Percentiles rank a stretch among this genome's conserved stretches.
phyloP scores from a whole-genome alignment of 2,329 filamentous ascomycete genomes.

The Penicillium olsonii region DNA sequence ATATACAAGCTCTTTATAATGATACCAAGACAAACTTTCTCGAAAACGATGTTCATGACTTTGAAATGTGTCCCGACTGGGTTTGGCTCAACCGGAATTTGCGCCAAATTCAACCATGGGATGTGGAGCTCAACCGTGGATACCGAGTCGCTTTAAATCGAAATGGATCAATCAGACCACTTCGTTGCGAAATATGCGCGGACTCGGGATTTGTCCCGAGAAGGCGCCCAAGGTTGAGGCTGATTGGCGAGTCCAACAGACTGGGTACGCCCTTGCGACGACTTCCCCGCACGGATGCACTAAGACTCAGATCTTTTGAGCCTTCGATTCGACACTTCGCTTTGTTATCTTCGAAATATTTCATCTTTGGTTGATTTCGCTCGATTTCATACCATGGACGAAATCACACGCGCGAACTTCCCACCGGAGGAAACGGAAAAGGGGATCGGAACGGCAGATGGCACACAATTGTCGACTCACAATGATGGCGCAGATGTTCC shows the following conservation, averaged over 20 bases:
- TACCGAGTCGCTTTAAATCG: too few relatives aligned
- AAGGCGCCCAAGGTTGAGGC: too few relatives aligned
- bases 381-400: slow-evolving; percentile 7
- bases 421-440: slow-evolving; percentile 4
- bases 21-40: too few relatives aligned
- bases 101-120: not conserved
- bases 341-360: not conserved
- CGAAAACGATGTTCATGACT: not conserved
- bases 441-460: not conserved
- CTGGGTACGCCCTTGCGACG: not conserved
- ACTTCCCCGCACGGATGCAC: slow-evolving; percentile 1
- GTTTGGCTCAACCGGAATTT: not conserved
- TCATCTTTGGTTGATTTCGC: not conserved
- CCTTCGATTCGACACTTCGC: not conserved
- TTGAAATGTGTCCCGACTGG: not conserved
- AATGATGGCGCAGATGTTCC: slow-evolving; percentile 21
- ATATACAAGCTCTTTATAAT: too few relatives aligned
- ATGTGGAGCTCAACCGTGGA: not conserved
- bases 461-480: not conserved
- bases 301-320: not conserved
- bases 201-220: too few relatives aligned
- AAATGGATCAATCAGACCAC: too few relatives aligned
- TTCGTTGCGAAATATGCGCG: too few relatives aligned
- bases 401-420: not conserved
- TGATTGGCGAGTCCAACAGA: not conserved